Base-by-base conservation (phyloP, 1,284 basidiomycete genomes). In the Bondarzewia mesenterica region DNA sequence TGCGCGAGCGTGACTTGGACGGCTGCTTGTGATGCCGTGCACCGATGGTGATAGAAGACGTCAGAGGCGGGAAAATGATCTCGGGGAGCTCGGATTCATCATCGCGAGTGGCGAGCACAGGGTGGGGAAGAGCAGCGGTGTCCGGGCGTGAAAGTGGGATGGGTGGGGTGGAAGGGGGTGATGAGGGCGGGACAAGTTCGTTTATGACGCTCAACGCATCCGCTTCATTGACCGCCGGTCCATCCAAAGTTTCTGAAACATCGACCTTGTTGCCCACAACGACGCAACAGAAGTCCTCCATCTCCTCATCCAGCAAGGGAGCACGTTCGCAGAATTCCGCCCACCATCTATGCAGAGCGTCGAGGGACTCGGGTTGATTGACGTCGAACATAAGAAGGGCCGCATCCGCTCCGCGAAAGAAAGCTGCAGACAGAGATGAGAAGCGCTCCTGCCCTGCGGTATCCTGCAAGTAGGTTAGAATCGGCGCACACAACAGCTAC, bases 221-320 rank as follows among this genome's bases (percentile, higher is more conserved):
- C 16, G 57, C 57, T 50, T 69, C 68, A 44, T 60, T 63, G 22
- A 72, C 68, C 1, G 56, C 47, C 6, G 51, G 53, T 16, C 42
- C 46, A 39, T 14, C 49, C 4, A 48, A 41, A n/a, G 46, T 42
- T 57, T 52, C 46, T 44, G 42, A 32, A 3, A 87, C 59, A 61
- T 91, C 88, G 5, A 75, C 70, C 69, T 92, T 92, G 65, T 89
- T 89, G 45, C 88, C 89, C 2, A 91, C 87, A 7, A 89, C 73
- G 7, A 84, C 77, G 51, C 79, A 82, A 56, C 85, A 86, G 58
- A 80, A 90, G 27, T 78, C 73, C 40, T 74, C 71, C 39, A 75
- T 59, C 16, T 82, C 79, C 36, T 78, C 80, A 39, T 86, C 82
- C 4, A 67, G 63, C 39, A 90, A 66, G 0, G 85, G 86, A 7